Conservation (phyloP, 1,284 basidiomycete species). For the Heliocybe sulcata region DNA sequence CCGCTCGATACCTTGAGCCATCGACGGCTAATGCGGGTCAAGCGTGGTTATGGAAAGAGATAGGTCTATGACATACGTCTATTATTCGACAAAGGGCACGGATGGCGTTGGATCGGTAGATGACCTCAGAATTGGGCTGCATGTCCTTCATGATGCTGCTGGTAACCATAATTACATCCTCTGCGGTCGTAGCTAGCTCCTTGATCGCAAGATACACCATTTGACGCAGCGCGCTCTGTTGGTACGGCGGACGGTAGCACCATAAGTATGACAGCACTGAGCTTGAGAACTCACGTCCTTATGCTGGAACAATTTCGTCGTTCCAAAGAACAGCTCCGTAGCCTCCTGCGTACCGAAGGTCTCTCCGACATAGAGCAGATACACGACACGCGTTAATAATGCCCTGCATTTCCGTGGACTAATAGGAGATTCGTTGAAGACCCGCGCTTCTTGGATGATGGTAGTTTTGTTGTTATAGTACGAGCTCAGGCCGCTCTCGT, state of each 20-base stretch:
- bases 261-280: constrained; percentile 4
- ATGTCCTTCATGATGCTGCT: constrained; percentile 99
- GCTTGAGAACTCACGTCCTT: constrained; percentile 78
- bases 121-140: constrained; percentile 98
- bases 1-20: constrained; percentile 97
- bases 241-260: constrained; percentile 2
- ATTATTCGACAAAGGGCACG: constrained; percentile 95
- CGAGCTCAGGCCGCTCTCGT: constrained; percentile 80
- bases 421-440: constrained; percentile 99
- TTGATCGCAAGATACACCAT: constrained; percentile 99
- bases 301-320: constrained; percentile 98
- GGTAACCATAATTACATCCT: constrained; percentile 99
- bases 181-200: constrained; percentile 92
- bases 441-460: constrained; percentile 95
- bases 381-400: constrained; percentile 93
- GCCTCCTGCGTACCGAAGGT: constrained; percentile 95
- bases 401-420: constrained; percentile 95
- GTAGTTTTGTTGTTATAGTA: constrained; percentile 95
- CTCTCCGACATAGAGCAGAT: constrained; percentile 95
- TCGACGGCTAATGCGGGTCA: constrained; percentile 61
- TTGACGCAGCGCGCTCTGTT: constrained; percentile 90
- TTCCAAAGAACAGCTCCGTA: constrained; percentile 97
- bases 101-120: constrained; percentile 97
- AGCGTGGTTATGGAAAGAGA: constrained; percentile 2
- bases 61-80: constrained; percentile 76